Conservation (phyloP, 768 basidiomycete species). For the Tulasnella sp. region DNA sequence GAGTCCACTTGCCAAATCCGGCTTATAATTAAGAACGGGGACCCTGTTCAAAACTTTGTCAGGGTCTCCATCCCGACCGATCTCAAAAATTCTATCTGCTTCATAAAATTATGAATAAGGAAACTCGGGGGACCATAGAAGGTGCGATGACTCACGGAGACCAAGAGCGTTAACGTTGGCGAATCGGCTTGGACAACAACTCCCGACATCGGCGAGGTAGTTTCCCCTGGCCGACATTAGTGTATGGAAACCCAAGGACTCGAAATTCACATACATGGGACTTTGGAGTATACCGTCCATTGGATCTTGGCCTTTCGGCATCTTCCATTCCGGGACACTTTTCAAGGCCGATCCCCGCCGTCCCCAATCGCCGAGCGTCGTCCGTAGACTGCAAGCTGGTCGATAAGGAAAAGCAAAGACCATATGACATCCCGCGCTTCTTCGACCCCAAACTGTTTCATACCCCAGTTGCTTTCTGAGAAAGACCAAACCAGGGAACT, state of each 20-base stretch:
- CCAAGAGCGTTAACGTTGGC: too few species aligned
- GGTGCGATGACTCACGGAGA: background rate
- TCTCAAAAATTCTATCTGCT: background rate
- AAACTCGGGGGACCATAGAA: background rate
- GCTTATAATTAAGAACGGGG: conserved; percentile 1
- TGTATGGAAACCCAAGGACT: background rate
- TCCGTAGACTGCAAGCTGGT: background rate
- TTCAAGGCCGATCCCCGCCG: background rate
- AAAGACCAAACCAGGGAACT: background rate
- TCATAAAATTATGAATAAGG: background rate
- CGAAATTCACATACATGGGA: background rate
- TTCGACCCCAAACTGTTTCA: background rate
- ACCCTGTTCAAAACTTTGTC: background rate
- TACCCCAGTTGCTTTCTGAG: background rate
- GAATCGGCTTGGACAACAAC: background rate
- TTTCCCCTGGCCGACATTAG: background rate
- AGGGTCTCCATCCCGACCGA: background rate
- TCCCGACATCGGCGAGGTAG: background rate
- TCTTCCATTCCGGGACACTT: background rate
- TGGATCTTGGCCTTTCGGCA: background rate
- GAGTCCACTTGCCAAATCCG: background rate
- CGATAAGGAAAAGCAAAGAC: background rate
- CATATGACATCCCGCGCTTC: background rate
- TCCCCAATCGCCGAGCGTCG: background rate
- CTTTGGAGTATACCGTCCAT: background rate